Conservation (phyloP, 2,329 filamentous ascomycete genomes). For the Apiospora aurea region DNA sequence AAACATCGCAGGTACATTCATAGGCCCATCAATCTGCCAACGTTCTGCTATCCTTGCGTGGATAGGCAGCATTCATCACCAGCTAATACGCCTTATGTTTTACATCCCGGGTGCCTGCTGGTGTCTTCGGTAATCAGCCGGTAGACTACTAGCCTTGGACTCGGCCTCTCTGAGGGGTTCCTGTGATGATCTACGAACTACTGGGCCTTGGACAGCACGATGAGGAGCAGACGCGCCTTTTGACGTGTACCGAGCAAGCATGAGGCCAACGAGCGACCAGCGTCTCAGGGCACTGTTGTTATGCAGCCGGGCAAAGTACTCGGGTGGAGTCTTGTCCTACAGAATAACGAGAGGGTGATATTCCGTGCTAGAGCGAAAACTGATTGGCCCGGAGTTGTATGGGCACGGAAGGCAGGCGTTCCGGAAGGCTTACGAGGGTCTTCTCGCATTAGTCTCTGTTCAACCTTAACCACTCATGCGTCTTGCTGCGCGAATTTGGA, state of each 20-base stretch:
- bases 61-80: neutral
- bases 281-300: constrained; percentile 11
- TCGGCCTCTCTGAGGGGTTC: constrained; percentile 1
- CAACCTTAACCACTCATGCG: neutral
- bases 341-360: neutral
- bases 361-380: neutral
- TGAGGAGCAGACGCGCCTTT: neutral
- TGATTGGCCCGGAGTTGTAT: neutral
- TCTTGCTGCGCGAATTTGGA: neutral
- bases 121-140: neutral
- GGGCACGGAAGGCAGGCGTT: neutral
- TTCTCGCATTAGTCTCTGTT: constrained; percentile 7
- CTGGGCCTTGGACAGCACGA: neutral
- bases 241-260: neutral
- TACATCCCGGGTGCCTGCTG: neutral
- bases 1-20: neutral
- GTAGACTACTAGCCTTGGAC: neutral
- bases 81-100: neutral
- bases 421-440: constrained; percentile 13
- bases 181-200: neutral
- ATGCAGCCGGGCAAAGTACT: neutral
- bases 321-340: neutral
- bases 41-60: neutral
- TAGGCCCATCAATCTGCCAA: neutral
- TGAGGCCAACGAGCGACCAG: neutral